Percentiles rank a stretch among this genome's conserved stretches.
Evolutionary conservation across 2,329 filamentous ascomycete species (phyloP).

Genomic region (Cladorrhinum sp.): DNA sequence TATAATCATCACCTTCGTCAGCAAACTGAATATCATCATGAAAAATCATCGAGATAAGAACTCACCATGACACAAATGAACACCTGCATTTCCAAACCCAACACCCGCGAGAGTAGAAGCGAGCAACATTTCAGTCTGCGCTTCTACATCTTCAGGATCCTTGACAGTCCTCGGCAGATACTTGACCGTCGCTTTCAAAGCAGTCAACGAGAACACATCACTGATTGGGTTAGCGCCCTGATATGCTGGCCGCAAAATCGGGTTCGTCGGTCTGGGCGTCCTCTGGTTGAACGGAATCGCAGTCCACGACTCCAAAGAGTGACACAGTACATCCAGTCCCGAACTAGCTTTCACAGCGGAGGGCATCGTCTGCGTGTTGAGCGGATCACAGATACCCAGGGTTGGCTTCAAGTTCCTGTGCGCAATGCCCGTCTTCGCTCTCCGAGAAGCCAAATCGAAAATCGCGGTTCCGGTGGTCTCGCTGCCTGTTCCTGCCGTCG

Average conservation of each 20-base stretch:
- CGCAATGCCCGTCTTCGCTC: slow-evolving; percentile 92
- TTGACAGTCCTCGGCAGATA: slow-evolving; percentile 85
- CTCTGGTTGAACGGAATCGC: slow-evolving; percentile 92
- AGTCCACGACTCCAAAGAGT: slow-evolving; percentile 94
- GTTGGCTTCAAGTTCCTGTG: slow-evolving; percentile 95
- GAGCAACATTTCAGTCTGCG: slow-evolving; percentile 92
- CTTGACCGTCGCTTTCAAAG: slow-evolving; percentile 78
- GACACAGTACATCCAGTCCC: slow-evolving; percentile 91
- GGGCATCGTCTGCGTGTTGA: slow-evolving; percentile 97
- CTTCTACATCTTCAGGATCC: slow-evolving; percentile 87
- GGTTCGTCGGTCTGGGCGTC: slow-evolving; percentile 78
- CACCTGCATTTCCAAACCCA: slow-evolving; percentile 95
- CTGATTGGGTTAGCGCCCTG: slow-evolving; percentile 97
- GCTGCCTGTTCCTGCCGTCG: slow-evolving; percentile 81
- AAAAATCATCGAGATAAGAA: slow-evolving; percentile 12
- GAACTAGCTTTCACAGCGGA: slow-evolving; percentile 88
- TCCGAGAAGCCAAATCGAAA: slow-evolving; percentile 87
- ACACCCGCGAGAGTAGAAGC: slow-evolving; percentile 92
- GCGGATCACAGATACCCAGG: slow-evolving; percentile 76
- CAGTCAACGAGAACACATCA: slow-evolving; percentile 91
- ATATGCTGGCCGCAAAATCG: slow-evolving; percentile 87
- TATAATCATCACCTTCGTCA: not conserved
- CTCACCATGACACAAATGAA: slow-evolving; percentile 69
- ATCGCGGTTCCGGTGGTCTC: slow-evolving; percentile 98
- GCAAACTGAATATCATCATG: not conserved